Evolutionary conservation across 805 yeast species (phyloP), one percentile per base, ranked within the genome.

Genomic region (Ogataea angusta): DNA sequence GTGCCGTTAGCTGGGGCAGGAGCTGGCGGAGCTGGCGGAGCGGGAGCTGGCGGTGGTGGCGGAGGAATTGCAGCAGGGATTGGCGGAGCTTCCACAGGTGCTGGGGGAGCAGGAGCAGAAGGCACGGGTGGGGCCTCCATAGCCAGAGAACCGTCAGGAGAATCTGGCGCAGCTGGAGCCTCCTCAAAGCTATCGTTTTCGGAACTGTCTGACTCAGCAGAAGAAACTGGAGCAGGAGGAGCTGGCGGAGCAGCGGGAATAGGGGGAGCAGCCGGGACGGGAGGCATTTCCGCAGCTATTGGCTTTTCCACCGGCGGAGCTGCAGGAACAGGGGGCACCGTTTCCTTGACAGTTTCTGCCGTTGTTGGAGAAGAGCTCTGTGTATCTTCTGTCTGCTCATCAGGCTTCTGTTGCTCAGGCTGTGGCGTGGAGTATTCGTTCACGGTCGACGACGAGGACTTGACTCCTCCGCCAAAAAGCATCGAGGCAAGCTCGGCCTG

Each of bases 401-500:
- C 21, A 7, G 21, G 21, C 21, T 19, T 19, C 12, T 27, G 16
- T 9, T 18, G 25, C 15, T 36, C 38, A 7, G 41, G 60, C 22
- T 53, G 40, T 19, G 41, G 51, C 23, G 33, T 27, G 9, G 34
- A 37, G 7, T 48, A 30, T 32, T 44, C 69, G 30, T 31, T 38
- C 17, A 40, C 40, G 23, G 51, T 44, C 4, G 55, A 45, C 9
- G 48, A 24, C 2, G 67, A 69, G 1, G 67, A 69, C 10, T 71
- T 58, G 68, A 69, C 67, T 5, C 78, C 79, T 5, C 80, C 79
- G 15, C 80, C 80, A 56, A 76, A 76, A 37, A 76, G 59, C 56
- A 76, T 61, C 34, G 71, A 72, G 1, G 82, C 82, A 38, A 76
- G 61, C 38, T 75, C 75, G 2, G 80, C 79, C 29, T 80, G 80